Evolutionary conservation across 148 eudicot species (phyloP).

Genomic region (Rhododendron kiyosumense): DNA sequence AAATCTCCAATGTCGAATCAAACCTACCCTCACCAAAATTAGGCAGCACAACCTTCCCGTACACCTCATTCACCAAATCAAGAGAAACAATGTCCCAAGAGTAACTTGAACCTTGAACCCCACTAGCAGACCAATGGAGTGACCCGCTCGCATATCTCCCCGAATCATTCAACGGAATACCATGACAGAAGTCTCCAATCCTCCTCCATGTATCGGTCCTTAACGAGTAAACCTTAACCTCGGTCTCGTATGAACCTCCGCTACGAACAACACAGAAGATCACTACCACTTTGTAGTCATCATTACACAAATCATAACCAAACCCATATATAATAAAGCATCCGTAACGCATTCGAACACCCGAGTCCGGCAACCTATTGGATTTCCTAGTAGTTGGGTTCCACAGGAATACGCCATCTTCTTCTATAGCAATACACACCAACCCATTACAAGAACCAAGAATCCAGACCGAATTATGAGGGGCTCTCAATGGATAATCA

Average conservation of each 20-base stretch:
- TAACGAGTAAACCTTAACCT: conserved; percentile 39
- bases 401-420: conserved; percentile 29
- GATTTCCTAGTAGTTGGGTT: conserved; percentile 37
- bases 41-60: conserved; percentile 28
- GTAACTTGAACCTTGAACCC: background rate
- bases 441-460: conserved; percentile 54
- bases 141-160: conserved; percentile 38
- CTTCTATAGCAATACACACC: conserved; percentile 37
- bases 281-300: conserved; percentile 46
- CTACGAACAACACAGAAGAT: conserved; percentile 19
- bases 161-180: conserved; percentile 22
- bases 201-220: conserved; percentile 32
- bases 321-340: conserved; percentile 34
- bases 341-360: conserved; percentile 4
- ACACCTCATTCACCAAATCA: conserved; percentile 30
- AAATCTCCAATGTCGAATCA: conserved; percentile 20
- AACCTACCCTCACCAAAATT: conserved; percentile 13
- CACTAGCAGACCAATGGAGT: conserved; percentile 45
- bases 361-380: conserved; percentile 18
- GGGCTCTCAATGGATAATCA: conserved; percentile 30
- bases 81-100: conserved; percentile 29
- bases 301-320: conserved; percentile 35
- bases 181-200: conserved; percentile 24
- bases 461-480: conserved; percentile 18
- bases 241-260: conserved; percentile 15